These are phyloP conservation scores for Lactarius quietus DNA, from an alignment of 768 basidiomycete species.

Conservation along the genomic window DNA sequence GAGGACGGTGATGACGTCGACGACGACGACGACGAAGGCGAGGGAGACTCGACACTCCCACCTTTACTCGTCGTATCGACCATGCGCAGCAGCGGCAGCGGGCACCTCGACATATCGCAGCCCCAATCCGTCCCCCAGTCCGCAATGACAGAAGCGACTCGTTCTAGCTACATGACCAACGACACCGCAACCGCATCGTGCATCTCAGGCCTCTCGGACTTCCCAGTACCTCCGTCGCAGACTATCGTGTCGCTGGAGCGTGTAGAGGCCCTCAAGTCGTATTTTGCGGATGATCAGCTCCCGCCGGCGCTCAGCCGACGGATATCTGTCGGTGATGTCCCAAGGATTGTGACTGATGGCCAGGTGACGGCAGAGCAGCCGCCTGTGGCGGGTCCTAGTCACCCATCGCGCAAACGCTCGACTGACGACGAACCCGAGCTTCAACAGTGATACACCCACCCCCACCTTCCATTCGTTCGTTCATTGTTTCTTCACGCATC, in stretches of 20 bases:
- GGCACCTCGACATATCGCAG: constrained; percentile 13
- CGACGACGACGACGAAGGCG: background rate
- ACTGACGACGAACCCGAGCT: background rate
- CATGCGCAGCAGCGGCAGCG: background rate
- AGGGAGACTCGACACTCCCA: background rate
- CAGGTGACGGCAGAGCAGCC: background rate
- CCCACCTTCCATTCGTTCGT: background rate
- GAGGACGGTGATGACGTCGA: background rate
- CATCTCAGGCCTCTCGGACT: constrained; percentile 72
- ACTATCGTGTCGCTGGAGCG: constrained; percentile 19
- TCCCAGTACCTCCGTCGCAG: constrained; percentile 57
- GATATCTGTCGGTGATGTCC: too few species aligned
- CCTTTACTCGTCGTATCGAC: constrained; percentile 25
- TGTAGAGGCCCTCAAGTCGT: constrained; percentile 13
- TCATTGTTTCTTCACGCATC: too few species aligned
- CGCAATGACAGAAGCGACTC: constrained; percentile 33
- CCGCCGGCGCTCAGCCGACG: too few species aligned
- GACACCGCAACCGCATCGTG: constrained; percentile 49
- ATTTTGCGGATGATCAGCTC: constrained; percentile 2
- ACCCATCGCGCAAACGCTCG: background rate
- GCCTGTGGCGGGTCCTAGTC: background rate
- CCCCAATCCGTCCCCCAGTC: constrained; percentile 28
- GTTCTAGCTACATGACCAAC: constrained; percentile 59
- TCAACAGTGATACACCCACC: background rate
- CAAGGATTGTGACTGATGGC: too few species aligned